Evolutionary conservation across 805 yeast species (phyloP).

Genomic region (Pichia pseudocactophila): DNA sequence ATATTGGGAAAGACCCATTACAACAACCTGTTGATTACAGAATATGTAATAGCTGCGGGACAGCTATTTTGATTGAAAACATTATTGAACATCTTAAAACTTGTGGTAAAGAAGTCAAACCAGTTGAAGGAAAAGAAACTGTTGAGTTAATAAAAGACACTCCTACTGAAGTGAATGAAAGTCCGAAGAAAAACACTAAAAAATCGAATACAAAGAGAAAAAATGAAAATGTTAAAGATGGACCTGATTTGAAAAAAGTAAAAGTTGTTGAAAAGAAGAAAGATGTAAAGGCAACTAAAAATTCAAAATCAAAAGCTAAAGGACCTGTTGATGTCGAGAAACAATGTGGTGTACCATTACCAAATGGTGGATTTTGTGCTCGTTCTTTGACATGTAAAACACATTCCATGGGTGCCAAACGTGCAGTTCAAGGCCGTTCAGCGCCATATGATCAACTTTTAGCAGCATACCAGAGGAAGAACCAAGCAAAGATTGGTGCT

Average conservation of each 20-base stretch:
- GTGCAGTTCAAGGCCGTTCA: conserved; percentile 89
- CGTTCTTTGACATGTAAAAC: conserved; percentile 94
- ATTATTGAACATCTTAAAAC: conserved; percentile 31
- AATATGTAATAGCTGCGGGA: conserved; percentile 39
- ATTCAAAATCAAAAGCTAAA: conserved; percentile 49
- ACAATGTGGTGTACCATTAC: conserved; percentile 93
- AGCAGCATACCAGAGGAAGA: conserved; percentile 84
- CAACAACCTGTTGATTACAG: conserved; percentile 33
- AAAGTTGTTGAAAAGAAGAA: conserved; percentile 17
- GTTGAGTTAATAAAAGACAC: background rate
- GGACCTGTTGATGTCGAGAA: conserved; percentile 86
- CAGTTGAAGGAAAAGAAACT: background rate
- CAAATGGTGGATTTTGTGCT: conserved; percentile 94
- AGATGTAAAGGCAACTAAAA: conserved; percentile 29
- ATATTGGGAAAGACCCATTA: conserved; percentile 28
- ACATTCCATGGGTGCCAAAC: conserved; percentile 96
- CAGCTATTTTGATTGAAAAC: conserved; percentile 33
- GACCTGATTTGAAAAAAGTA: conserved; percentile 10
- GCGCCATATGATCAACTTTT: conserved; percentile 84
- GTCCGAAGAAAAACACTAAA: conserved; percentile 7
- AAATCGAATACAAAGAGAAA: conserved; percentile 3
- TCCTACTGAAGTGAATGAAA: background rate
- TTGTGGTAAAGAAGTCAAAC: conserved; percentile 27
- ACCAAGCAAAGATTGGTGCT: conserved; percentile 84
- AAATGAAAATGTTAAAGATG: conserved; percentile 18